A percentile compares a stretch with the other conserved stretches of the same genome.
Conservation (phyloP, 768 basidiomycete species). For the Glaciozyma antarctica region DNA sequence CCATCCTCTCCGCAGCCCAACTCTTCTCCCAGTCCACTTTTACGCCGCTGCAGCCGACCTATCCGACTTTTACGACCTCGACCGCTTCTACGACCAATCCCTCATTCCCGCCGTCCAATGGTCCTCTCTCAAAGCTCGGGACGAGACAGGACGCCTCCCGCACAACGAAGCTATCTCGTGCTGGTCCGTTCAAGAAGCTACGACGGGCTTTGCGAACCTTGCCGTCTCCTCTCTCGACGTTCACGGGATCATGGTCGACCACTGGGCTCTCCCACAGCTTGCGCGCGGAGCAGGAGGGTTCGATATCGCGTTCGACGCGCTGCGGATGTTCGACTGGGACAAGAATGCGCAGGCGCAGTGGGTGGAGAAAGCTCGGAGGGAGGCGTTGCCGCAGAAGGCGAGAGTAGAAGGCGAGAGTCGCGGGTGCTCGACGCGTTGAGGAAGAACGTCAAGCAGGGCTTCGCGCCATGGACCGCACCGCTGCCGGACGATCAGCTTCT, state of each 20-base stretch:
- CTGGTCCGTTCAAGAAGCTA: conserved; percentile 26
- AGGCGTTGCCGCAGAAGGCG: conserved; percentile 14
- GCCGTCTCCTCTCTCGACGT: conserved; percentile 16
- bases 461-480: not conserved
- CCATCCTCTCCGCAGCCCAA: not conserved
- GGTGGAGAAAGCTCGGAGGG: conserved; percentile 8
- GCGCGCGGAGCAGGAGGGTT: conserved; percentile 14
- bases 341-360: not conserved
- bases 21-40: conserved; percentile 26
- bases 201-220: conserved; percentile 19
- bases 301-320: conserved; percentile 25
- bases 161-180: conserved; percentile 23
- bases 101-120: conserved; percentile 24
- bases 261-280: conserved; percentile 24
- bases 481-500: conserved; percentile 22
- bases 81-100: conserved; percentile 22
- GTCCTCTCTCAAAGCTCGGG: conserved; percentile 7
- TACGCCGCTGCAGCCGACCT: conserved; percentile 15
- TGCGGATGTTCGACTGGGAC: conserved; percentile 24
- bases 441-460: conserved; percentile 23
- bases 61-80: conserved; percentile 26
- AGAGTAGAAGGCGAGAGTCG: not conserved
- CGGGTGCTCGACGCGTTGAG: not conserved
- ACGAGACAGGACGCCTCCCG: not conserved
- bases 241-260: conserved; percentile 19